These are phyloP conservation scores for Rugonectria rugulosa DNA, from an alignment of 2,329 filamentous ascomycete species.

Conservation along the genomic window DNA sequence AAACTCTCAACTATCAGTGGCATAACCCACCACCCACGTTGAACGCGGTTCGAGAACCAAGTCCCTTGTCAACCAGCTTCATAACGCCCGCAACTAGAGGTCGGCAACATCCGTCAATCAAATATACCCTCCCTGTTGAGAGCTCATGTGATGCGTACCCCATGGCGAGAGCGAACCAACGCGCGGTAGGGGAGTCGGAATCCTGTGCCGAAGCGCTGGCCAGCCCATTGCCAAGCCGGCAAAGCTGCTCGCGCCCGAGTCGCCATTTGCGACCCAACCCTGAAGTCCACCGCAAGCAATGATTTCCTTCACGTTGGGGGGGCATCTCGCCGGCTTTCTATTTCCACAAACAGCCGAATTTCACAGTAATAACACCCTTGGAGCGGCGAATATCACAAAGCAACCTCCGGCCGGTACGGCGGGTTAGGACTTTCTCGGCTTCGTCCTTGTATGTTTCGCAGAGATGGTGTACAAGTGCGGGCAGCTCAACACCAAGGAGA, in stretches of 20 bases:
- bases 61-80: no score
- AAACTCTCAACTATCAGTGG: no score
- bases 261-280: no score
- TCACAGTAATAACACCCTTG: slow-evolving; percentile 75
- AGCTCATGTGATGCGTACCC: neutral
- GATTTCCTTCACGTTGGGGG: slow-evolving; percentile 83
- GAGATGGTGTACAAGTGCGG: slow-evolving; percentile 69
- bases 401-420: slow-evolving; percentile 80
- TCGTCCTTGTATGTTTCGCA: slow-evolving; percentile 62
- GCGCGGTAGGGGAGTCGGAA: neutral
- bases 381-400: slow-evolving; percentile 80
- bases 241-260: no score
- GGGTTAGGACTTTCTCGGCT: neutral
- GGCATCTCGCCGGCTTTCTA: slow-evolving; percentile 83
- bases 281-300: slow-evolving; percentile 48
- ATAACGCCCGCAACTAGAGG: no score
- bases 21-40: no score
- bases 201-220: neutral
- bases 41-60: no score
- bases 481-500: slow-evolving; percentile 74
- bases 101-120: neutral
- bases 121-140: neutral
- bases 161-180: neutral
- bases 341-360: slow-evolving; percentile 71
- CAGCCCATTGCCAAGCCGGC: no score